Conservation (phyloP, 768 basidiomycete species). For the Arthromyces matolae region DNA sequence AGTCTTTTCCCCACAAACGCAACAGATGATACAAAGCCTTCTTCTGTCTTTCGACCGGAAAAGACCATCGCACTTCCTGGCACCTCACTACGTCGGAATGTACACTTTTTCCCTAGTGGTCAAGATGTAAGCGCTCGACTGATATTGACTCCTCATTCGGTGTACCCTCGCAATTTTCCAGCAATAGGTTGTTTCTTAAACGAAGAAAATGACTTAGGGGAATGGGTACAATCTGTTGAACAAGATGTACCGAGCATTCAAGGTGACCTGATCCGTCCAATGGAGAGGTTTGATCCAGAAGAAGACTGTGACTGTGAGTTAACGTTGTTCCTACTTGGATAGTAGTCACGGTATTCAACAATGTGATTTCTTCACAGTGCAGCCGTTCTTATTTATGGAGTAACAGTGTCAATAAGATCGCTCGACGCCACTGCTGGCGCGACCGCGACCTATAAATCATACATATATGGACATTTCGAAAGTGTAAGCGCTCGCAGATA, state of each 20-base stretch:
- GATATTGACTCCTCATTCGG: background rate
- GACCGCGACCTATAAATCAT: no score
- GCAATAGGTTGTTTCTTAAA: conserved; percentile 1
- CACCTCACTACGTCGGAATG: background rate
- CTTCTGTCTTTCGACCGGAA: background rate
- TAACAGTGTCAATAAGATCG: no score
- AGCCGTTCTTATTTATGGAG: background rate
- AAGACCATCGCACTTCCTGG: background rate
- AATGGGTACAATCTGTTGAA: background rate
- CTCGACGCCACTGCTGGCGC: no score
- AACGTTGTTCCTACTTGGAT: background rate
- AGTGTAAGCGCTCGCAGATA: no score
- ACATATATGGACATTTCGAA: no score
- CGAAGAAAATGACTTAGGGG: conserved; percentile 1
- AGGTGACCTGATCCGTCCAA: background rate
- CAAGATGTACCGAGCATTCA: background rate
- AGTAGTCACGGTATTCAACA: background rate
- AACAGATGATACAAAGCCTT: background rate
- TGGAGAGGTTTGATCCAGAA: conserved; percentile 2
- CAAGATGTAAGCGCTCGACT: background rate
- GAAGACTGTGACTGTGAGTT: conserved; percentile 1
- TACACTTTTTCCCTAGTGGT: background rate
- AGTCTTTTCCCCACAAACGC: background rate
- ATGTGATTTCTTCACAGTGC: background rate
- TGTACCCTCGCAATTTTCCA: background rate